Base-by-base conservation (phyloP, 495 filamentous ascomycete species). In the Aspergillus taichungensis region DNA sequence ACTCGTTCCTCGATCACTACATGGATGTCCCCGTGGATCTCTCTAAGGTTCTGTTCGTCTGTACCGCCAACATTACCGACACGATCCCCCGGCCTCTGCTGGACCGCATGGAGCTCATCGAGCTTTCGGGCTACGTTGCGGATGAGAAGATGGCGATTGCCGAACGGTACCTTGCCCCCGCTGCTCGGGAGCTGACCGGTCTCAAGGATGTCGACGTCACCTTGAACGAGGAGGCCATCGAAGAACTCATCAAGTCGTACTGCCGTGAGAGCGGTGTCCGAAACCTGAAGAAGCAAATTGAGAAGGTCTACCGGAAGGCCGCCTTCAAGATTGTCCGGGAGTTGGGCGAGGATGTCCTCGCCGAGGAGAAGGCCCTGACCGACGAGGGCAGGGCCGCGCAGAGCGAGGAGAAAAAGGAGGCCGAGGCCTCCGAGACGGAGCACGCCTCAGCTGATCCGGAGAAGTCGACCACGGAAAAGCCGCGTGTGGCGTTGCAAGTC, bases 101-200 rank as follows among this genome's bases (percentile, higher is more conserved):
- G 14, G 94, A 99, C 60, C 84, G 94, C 52, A 99, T 99, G 94
- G 94, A 99, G 65, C 79, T 96, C 55, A 97, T 99, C 53, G 79
- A 95, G 55, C 77, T 99, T 1, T 96, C 91, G 24, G 94, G 94
- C 8, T 99, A 99, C 57, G 92, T 99, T 18, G 80, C 90, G 10
- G 90, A 99, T 52, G 94, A 99, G 72, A 99, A 99, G 74, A 95
- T 95, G 84, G 91, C 94, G 3, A 99, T 99, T 53, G 94, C 94
- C 11, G 83, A 99, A 59, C 75, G 78, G 43, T 99, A 96, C 54
- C 78, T 99, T 37, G 87, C 85, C 1, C 94, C 94, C 10, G 80
- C 86, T 47, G 94, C 94, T 6, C 88, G 89, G 62, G 91, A 95
- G 42, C 64, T 94, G 40, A 88, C 85, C 40, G 94, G 94, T 10